Base-by-base conservation (phyloP, 2,329 filamentous ascomycete genomes). In the Aspergillus piperis region DNA sequence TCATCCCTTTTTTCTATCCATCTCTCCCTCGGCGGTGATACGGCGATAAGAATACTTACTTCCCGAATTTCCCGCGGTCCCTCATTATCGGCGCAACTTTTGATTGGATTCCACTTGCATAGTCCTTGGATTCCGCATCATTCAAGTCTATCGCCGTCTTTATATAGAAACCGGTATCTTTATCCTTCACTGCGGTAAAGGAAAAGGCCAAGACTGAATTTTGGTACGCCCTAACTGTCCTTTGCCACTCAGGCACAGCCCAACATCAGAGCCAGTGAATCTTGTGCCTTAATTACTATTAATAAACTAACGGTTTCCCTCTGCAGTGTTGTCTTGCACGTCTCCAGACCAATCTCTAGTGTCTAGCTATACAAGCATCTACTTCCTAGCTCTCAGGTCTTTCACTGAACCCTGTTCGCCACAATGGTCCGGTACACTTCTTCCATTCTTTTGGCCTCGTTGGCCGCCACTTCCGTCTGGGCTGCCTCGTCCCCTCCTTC, bases 351-450 rank as follows among this genome's bases (percentile, higher is more conserved):
- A 15, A 30, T 30, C 23, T 32, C 47, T 10, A 32, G 30, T 17
- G 5, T 15, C 17, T 17, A 8, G n/a, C 11, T 11, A 15, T 17
- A 50, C 47, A 8, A n/a, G 13, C 47, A 38, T 38, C 48, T 47
- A 42, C 39, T 68, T 64, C 58, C 59, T 63, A 66, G 59, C 15
- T 32, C 5, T 63, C 55, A 48, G 58, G 52, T 60, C 21, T 60
- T 61, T 54, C 64, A 39, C 6, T 17, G n/a, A 64, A 62, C 53
- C 60, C 30, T 59, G 58, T 62, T 58, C 61, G 23, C 58, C 63
- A 72, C 55, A 54, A 78, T 77, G 74, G 71, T 77, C 64, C 75
- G 73, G 60, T 66, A 78, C 57, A 57, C 66, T 57, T 70, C 74
- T 41, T 66, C 71, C 44, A 58, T 73, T 7, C 58, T 75, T 39